Evolutionary conservation across 352 stramenopile species (phyloP).

Genomic region (Globisporangium canariense): DNA sequence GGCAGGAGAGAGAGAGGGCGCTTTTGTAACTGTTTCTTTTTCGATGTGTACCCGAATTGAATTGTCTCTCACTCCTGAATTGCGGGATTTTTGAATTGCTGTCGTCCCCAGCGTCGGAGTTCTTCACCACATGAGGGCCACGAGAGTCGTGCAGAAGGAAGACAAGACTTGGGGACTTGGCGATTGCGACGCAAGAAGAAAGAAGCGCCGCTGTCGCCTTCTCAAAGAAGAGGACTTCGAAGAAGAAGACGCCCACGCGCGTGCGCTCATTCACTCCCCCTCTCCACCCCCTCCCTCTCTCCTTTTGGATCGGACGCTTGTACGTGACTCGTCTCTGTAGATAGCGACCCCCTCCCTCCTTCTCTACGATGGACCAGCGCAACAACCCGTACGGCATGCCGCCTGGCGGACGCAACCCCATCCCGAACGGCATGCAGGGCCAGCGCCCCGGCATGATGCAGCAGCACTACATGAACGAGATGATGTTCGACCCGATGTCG

Average conservation of each 20-base stretch:
- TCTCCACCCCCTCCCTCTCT: background rate
- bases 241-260: background rate
- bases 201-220: background rate
- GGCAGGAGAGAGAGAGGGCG: no score
- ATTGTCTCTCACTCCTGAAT: background rate
- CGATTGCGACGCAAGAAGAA: conserved; percentile 7
- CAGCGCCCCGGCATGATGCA: conserved; percentile 40
- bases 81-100: conserved; percentile 2
- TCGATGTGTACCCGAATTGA: background rate
- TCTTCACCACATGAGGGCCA: conserved; percentile 2
- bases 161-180: conserved; percentile 2
- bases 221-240: background rate
- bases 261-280: background rate
- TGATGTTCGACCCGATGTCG: conserved; percentile 68
- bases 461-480: conserved; percentile 75
- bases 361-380: conserved; percentile 50
- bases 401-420: conserved; percentile 26
- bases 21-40: no score
- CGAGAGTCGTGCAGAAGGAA: background rate
- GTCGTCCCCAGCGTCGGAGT: conserved; percentile 1
- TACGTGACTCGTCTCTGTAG: background rate
- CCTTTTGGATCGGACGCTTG: background rate
- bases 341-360: background rate
- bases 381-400: conserved; percentile 67
- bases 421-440: conserved; percentile 38